Base-by-base conservation (phyloP, 2,329 filamentous ascomycete genomes). In the Exophiala calicioides region DNA sequence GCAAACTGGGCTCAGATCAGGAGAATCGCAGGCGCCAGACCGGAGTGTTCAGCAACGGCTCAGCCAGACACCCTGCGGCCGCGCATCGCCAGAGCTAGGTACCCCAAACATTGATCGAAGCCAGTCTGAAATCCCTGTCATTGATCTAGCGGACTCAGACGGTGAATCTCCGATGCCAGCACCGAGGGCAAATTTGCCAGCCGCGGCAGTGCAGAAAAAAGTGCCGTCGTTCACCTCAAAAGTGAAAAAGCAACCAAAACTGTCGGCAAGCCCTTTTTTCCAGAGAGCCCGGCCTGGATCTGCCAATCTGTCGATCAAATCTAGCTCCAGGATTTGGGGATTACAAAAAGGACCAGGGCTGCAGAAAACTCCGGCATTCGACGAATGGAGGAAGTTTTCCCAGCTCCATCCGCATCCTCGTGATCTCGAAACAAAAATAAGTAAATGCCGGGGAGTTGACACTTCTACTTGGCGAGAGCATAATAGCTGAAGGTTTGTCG, bases 21-120 rank as follows among this genome's bases (percentile, higher is more conserved):
- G 18, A 36, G 7, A 13, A 30, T 21, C 21, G 4, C 12, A 38
- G 8, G n/a, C 57, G 12, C 60, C 70, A 21, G 58, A 65, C 8
- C 19, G 60, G 5, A 56, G 59, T 15, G 62, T 66, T 39, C 39
- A 30, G 38, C 47, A 35, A 40, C 6, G 32, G 44, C 15, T n/a
- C n/a, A n/a, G 45, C 26, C 31, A 43, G 49, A 36, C 32, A 16
- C 32, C 32, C 23, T 35, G 33, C 20, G 32, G 21, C 3, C 30
- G 26, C 2, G 24, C 21, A 15, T 53, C 50, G 5, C 50, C 50
- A 10, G 50, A 49, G 33, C 20, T 53, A 10, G 50, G 50, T 15
- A 42, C 35, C 3, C 32, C 44, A 16, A 36, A 49, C 20, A 23
- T 53, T 18, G 45, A 45, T 15, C 42, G 45, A 23, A 42, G 36